A percentile compares a stretch with the other conserved stretches of the same genome.
phyloP scores from a whole-genome alignment of 2,329 filamentous ascomycete species.

The Domatiomyces catenatus region DNA sequence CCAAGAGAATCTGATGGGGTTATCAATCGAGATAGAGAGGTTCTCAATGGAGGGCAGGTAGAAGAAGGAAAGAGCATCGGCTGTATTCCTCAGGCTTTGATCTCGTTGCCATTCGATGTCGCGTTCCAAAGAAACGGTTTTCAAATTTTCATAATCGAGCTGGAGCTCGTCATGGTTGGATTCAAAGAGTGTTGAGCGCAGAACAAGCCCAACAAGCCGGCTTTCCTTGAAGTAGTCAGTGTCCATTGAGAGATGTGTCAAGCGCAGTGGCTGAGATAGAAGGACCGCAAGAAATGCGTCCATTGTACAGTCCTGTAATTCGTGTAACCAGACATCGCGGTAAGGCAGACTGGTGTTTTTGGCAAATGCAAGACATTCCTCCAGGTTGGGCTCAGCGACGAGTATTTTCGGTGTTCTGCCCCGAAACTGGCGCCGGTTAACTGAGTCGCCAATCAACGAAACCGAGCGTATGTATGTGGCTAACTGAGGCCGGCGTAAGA shows the following conservation, averaged over 20 bases:
- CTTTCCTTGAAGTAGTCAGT: not conserved
- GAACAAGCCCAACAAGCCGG: not conserved
- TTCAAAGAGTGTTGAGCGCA: not conserved
- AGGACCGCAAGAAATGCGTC: not conserved
- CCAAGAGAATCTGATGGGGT: not conserved
- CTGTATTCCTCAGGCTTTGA: not conserved
- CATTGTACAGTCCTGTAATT: not conserved
- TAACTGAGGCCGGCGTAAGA: not conserved
- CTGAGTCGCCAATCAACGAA: not conserved
- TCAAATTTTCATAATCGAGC: not conserved
- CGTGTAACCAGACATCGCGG: not conserved
- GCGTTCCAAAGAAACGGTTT: not conserved
- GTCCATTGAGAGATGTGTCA: not conserved
- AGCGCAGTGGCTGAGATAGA: not conserved
- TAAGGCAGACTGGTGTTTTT: not conserved
- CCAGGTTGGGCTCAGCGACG: not conserved
- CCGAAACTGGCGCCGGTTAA: not conserved
- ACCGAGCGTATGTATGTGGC: not conserved
- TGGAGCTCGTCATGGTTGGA: not conserved
- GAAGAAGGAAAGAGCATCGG: not conserved
- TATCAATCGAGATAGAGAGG: not conserved
- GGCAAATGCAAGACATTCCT: not conserved
- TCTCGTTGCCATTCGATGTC: not conserved
- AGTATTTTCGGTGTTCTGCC: not conserved
- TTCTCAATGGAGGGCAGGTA: not conserved